A percentile compares a stretch with the other conserved stretches of the same genome.
Evolutionary conservation across 306 rosid genomes (phyloP).

Genomic region (Coriaria nepalensis): DNA sequence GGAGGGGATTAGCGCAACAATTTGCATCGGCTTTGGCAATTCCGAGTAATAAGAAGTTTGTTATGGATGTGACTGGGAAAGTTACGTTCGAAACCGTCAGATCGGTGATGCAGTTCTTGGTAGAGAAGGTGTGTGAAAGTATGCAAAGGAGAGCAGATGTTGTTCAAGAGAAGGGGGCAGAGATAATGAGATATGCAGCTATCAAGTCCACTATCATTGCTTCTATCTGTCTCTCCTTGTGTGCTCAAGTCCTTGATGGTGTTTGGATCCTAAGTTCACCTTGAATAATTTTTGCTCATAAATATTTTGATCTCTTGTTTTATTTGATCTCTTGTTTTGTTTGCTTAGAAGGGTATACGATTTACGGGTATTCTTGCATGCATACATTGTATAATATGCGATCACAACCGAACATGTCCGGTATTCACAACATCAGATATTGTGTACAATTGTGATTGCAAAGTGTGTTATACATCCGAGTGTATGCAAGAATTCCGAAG

Average conservation of each 20-base stretch:
- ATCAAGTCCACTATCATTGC: conserved; percentile 38
- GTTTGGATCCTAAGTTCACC: conserved; percentile 38
- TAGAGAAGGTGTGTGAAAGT: conserved; percentile 37
- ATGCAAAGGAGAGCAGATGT: conserved; percentile 21
- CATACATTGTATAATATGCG: no score
- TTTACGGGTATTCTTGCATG: background rate
- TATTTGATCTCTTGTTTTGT: background rate
- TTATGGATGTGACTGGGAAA: conserved; percentile 53
- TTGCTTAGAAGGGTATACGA: background rate
- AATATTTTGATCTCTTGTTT: background rate
- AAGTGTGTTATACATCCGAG: background rate
- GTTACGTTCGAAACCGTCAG: conserved; percentile 61
- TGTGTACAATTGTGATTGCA: background rate
- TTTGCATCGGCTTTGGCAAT: conserved; percentile 45
- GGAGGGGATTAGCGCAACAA: conserved; percentile 32
- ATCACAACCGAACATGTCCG: no score
- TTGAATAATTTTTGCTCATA: conserved; percentile 5
- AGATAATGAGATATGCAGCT: conserved; percentile 41
- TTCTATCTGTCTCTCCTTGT: conserved; percentile 45
- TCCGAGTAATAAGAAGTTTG: conserved; percentile 48
- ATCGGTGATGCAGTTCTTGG: conserved; percentile 44
- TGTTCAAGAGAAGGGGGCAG: conserved; percentile 31
- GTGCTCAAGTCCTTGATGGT: conserved; percentile 39
- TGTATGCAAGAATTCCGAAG: background rate
- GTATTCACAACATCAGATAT: background rate